These are phyloP conservation scores for Clarireedia sp. DNA, from an alignment of 2,329 filamentous ascomycete genomes.

Conservation along the genomic window DNA sequence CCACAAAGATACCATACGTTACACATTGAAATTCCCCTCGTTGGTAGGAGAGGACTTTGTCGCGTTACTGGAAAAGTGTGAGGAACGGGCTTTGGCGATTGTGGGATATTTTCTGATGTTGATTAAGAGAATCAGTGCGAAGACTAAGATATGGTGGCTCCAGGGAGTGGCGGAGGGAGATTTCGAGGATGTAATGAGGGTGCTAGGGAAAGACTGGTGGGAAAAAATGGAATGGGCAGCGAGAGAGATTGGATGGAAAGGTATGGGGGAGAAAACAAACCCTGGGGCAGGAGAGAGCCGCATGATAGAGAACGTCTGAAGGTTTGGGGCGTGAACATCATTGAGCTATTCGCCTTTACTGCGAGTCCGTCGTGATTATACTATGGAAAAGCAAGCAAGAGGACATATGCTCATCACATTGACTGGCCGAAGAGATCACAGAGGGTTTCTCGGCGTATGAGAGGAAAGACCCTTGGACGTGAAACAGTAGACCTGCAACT, in stretches of 20 bases:
- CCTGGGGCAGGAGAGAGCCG: too few species aligned
- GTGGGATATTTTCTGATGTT: conserved; percentile 6
- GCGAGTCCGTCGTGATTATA: too few species aligned
- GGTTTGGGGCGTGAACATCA: too few species aligned
- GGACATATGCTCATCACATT: too few species aligned
- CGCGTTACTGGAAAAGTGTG: background rate
- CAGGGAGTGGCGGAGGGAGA: background rate
- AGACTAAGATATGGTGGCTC: background rate
- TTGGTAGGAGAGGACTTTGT: background rate
- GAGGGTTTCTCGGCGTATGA: too few species aligned
- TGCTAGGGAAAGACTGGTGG: background rate
- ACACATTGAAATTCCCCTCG: background rate
- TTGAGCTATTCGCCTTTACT: too few species aligned
- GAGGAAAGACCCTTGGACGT: too few species aligned
- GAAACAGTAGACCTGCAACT: too few species aligned
- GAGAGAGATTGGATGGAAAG: background rate
- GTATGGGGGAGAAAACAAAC: too few species aligned
- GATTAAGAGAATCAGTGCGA: background rate
- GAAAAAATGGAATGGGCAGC: background rate
- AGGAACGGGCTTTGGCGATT: background rate
- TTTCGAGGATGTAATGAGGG: background rate
- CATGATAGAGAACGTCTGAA: too few species aligned
- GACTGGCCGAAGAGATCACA: too few species aligned
- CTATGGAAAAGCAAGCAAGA: too few species aligned
- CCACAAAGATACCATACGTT: background rate